Evolutionary conservation across 2,329 filamentous ascomycete species (phyloP).

Genomic region (Cadophora malorum): DNA sequence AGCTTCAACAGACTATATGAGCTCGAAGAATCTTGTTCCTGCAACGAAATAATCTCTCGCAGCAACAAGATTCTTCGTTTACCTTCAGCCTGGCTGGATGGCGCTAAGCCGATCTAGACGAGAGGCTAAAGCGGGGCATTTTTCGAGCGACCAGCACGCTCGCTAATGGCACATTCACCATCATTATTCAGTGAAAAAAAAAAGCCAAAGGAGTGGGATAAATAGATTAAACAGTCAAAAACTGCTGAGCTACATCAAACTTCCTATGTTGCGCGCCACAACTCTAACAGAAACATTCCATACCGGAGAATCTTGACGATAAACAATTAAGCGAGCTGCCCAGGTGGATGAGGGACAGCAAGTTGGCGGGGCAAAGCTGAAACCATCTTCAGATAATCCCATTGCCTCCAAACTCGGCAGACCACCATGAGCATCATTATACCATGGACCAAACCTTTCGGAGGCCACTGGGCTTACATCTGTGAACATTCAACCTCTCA

Average conservation of each 20-base stretch:
- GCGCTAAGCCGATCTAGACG: background rate
- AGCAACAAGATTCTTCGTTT: background rate
- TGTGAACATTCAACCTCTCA: background rate
- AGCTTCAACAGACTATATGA: background rate
- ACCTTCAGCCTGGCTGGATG: background rate
- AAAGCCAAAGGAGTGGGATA: background rate
- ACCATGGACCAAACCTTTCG: background rate
- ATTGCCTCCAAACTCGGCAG: background rate
- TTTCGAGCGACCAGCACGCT: background rate
- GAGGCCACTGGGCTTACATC: background rate
- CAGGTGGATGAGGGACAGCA: no score
- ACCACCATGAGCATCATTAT: background rate
- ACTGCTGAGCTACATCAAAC: background rate
- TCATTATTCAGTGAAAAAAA: background rate
- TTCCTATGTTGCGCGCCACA: background rate
- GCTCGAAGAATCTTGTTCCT: background rate
- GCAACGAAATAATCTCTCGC: background rate
- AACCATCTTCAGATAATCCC: background rate
- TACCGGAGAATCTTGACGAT: background rate
- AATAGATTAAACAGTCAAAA: no score
- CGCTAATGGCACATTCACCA: background rate
- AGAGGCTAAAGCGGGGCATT: background rate
- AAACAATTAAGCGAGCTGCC: conserved; percentile 4
- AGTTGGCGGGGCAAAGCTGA: background rate
- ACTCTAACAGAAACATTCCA: background rate